A percentile compares a stretch with the other conserved stretches of the same genome.
Conservation (phyloP, 148 eudicot genomes). For the Chenopodium suecicum region DNA sequence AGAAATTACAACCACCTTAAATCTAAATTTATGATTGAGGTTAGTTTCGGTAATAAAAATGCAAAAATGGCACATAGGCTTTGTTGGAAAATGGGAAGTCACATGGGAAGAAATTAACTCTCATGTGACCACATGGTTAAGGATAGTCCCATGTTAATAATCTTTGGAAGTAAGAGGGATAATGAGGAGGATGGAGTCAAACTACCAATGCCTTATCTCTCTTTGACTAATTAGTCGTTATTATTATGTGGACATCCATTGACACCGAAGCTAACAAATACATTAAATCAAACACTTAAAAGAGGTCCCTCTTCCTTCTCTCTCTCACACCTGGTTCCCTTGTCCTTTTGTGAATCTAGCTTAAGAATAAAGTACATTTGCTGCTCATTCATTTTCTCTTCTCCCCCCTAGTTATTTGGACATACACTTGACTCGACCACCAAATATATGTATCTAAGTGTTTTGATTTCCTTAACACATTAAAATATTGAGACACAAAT, state of each 20-base stretch:
- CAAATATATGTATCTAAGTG: too few relatives aligned
- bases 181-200: slow-evolving; percentile 21
- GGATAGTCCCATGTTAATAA: slow-evolving; percentile 50
- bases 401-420: neutral
- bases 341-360: slow-evolving; percentile 18
- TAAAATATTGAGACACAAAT: too few relatives aligned
- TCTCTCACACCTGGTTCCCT: slow-evolving; percentile 11
- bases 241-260: slow-evolving; percentile 15
- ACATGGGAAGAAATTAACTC: slow-evolving; percentile 57
- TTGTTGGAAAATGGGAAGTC: slow-evolving; percentile 48
- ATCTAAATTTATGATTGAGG: slow-evolving; percentile 18
- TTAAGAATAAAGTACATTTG: slow-evolving; percentile 5
- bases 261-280: neutral
- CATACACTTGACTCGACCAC: neutral
- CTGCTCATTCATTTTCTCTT: neutral
- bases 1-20: slow-evolving; percentile 11
- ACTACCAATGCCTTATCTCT: slow-evolving; percentile 26
- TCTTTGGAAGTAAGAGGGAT: slow-evolving; percentile 3
- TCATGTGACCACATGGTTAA: slow-evolving; percentile 68
- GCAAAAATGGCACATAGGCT: slow-evolving; percentile 16
- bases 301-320: slow-evolving; percentile 3
- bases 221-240: slow-evolving; percentile 37
- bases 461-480: too few relatives aligned
- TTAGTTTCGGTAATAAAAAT: slow-evolving; percentile 27
- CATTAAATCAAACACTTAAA: neutral